These are phyloP conservation scores for Moesziomyces aphidis DNA, from an alignment of 1,284 basidiomycete species.

Conservation along the genomic window DNA sequence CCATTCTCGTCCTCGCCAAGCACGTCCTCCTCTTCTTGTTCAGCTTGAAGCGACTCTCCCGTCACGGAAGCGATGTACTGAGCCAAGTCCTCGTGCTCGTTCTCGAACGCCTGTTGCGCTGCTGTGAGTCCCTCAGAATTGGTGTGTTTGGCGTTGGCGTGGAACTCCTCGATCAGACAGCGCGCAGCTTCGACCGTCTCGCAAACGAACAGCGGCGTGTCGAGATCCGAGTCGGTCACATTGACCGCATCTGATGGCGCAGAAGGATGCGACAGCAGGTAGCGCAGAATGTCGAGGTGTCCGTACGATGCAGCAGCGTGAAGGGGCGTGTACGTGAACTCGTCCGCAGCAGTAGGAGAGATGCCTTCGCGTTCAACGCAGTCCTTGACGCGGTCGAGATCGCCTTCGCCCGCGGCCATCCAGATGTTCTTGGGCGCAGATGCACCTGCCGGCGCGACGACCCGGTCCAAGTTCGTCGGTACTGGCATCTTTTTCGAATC, in stretches of 20 bases:
- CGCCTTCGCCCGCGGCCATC: constrained; percentile 65
- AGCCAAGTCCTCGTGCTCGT: constrained; percentile 55
- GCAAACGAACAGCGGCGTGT: constrained; percentile 66
- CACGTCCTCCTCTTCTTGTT: constrained; percentile 28
- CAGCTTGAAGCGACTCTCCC: constrained; percentile 40
- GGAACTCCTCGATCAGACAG: constrained; percentile 60
- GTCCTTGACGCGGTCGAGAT: constrained; percentile 56
- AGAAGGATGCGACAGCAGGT: constrained; percentile 52
- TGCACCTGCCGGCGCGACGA: constrained; percentile 1
- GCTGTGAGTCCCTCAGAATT: constrained; percentile 60
- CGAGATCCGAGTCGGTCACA: constrained; percentile 59
- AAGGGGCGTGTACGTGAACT: constrained; percentile 62
- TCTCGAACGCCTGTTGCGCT: constrained; percentile 56
- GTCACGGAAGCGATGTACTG: constrained; percentile 52
- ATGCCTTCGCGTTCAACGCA: constrained; percentile 54
- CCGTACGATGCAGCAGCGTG: constrained; percentile 67
- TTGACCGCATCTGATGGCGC: constrained; percentile 46
- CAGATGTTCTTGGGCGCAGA: constrained; percentile 59
- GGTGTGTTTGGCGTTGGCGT: constrained; percentile 52
- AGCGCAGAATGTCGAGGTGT: constrained; percentile 56
- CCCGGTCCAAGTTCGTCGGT: constrained; percentile 22
- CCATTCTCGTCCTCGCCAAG: constrained; percentile 42
- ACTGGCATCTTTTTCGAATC: constrained; percentile 30
- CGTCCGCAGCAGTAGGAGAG: constrained; percentile 55
- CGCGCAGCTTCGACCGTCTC: constrained; percentile 55